phyloP scores from a whole-genome alignment of 257 asterid genomes.

The Jaltomata sinuosa region DNA sequence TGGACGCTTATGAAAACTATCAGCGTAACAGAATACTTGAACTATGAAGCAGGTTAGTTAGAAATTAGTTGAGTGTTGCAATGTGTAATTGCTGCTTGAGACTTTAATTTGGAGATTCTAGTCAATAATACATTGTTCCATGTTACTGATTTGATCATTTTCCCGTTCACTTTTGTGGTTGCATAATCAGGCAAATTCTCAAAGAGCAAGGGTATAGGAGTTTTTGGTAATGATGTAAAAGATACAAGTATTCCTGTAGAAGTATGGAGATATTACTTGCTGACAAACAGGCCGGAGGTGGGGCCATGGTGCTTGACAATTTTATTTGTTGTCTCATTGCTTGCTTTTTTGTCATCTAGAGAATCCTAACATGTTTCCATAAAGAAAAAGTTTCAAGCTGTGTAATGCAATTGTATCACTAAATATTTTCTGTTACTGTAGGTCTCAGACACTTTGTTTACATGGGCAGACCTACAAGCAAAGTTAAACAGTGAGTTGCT shows the following conservation, averaged over 20 bases:
- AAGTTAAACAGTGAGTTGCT: slow-evolving; percentile 78
- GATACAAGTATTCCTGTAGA: slow-evolving; percentile 86
- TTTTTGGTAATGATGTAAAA: slow-evolving; percentile 93
- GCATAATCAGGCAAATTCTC: slow-evolving; percentile 72
- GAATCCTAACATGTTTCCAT: not conserved
- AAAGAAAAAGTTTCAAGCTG: not conserved
- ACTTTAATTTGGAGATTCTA: not conserved
- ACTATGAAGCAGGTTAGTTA: slow-evolving; percentile 87
- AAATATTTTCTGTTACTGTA: slow-evolving; percentile 6
- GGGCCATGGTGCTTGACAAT: slow-evolving; percentile 11
- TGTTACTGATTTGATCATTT: not conserved
- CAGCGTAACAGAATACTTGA: slow-evolving; percentile 93
- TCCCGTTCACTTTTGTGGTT: not conserved
- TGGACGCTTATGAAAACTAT: slow-evolving; percentile 98
- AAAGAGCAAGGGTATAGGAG: slow-evolving; percentile 89
- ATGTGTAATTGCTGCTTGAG: not conserved
- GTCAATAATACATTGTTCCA: not conserved
- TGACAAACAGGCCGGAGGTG: slow-evolving; percentile 95
- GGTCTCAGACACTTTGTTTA: slow-evolving; percentile 93
- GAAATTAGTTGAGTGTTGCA: not conserved
- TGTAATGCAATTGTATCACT: not conserved
- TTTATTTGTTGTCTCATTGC: not conserved
- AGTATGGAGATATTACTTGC: slow-evolving; percentile 96
- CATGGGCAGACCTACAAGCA: slow-evolving; percentile 95
- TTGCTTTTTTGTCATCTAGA: not conserved